phyloP scores from a whole-genome alignment of 1,139 yeast species.

The Nadsonia starkeyi-henricii region DNA sequence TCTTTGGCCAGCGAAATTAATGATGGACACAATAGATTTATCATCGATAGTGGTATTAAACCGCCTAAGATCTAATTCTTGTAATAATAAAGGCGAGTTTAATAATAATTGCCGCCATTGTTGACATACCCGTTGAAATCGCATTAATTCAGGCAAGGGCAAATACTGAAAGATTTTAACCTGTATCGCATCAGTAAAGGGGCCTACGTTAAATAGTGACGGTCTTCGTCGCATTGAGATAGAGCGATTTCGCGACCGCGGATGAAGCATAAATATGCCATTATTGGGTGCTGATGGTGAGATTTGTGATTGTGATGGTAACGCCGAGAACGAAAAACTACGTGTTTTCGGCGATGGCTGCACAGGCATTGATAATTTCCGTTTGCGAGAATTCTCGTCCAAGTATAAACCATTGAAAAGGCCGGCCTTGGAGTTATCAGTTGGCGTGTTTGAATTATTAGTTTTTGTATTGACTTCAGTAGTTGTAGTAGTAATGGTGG shows the following conservation, averaged over 20 bases:
- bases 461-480: background rate
- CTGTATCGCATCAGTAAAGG: constrained; percentile 44
- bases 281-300: constrained; percentile 3
- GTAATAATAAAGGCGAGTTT: constrained; percentile 39
- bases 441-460: constrained; percentile 1
- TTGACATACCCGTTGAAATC: constrained; percentile 38
- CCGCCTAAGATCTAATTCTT: constrained; percentile 38
- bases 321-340: background rate
- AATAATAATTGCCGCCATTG: constrained; percentile 58
- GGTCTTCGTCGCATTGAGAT: constrained; percentile 34
- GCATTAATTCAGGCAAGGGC: constrained; percentile 44
- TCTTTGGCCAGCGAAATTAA: constrained; percentile 57
- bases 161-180: constrained; percentile 39
- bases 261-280: constrained; percentile 8
- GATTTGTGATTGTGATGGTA: constrained; percentile 1
- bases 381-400: constrained; percentile 2
- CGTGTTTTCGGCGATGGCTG: background rate
- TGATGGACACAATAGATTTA: constrained; percentile 39
- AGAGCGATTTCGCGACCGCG: constrained; percentile 12
- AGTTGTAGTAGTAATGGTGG: background rate
- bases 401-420: too few relatives aligned
- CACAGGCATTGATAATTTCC: background rate
- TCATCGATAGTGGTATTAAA: constrained; percentile 53
- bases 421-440: too few relatives aligned
- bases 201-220: constrained; percentile 40